Conservation (phyloP, 176 grass and related monocot genomes). For the Ensete ventricosum region DNA sequence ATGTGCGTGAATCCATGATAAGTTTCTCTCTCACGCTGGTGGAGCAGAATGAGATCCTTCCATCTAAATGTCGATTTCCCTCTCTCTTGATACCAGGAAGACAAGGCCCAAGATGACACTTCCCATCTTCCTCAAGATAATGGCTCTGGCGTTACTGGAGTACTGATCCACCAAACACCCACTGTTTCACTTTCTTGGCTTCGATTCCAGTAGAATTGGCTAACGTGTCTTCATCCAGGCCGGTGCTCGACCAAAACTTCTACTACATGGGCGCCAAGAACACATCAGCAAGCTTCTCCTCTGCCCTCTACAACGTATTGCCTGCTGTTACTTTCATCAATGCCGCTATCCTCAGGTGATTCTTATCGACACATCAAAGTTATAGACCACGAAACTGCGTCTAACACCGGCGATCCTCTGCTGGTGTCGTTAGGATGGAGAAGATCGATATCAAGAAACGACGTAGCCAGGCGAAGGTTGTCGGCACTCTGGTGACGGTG, state of each 20-base stretch:
- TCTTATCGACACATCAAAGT: background rate
- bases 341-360: conserved; percentile 58
- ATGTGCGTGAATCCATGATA: too few relatives aligned
- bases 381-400: too few relatives aligned
- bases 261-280: conserved; percentile 80
- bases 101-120: conserved; percentile 61
- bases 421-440: conserved; percentile 42
- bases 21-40: too few relatives aligned
- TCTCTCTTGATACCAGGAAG: conserved; percentile 42
- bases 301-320: conserved; percentile 68
- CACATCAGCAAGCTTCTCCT: conserved; percentile 77
- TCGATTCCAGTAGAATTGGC: too few relatives aligned
- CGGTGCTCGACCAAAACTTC: conserved; percentile 93
- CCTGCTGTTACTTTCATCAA: conserved; percentile 74
- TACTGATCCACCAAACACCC: conserved; percentile 23
- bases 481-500: conserved; percentile 58
- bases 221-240: conserved; percentile 27
- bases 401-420: too few relatives aligned
- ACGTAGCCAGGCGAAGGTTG: conserved; percentile 60
- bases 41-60: too few relatives aligned
- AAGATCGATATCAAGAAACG: conserved; percentile 55
- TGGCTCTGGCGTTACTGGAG: conserved; percentile 64
- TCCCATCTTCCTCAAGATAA: conserved; percentile 48
- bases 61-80: too few relatives aligned
- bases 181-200: background rate